phyloP scores from a whole-genome alignment of 78 protist species.

The Isochrysis galbana region DNA sequence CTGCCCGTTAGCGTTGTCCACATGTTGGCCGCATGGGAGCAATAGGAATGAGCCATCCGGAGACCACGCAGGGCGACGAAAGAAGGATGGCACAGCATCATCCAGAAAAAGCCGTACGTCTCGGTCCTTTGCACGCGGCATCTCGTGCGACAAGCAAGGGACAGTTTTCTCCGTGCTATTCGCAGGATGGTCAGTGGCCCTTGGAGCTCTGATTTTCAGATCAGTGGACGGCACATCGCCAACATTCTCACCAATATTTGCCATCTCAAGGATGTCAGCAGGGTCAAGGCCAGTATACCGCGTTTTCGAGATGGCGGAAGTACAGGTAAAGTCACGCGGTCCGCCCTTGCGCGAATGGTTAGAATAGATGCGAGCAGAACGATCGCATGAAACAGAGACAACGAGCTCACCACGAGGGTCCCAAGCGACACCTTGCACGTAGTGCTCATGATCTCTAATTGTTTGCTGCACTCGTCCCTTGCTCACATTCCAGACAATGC shows the following conservation, averaged over 20 bases:
- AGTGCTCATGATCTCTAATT: constrained; percentile 51
- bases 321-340: not conserved
- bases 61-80: constrained; percentile 36
- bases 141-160: not conserved
- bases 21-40: constrained; percentile 19
- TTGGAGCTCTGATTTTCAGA: not conserved
- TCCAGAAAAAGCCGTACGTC: constrained; percentile 4
- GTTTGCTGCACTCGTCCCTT: constrained; percentile 8
- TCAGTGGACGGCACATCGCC: not conserved
- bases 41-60: constrained; percentile 29
- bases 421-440: constrained; percentile 69
- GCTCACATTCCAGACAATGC: constrained; percentile 21
- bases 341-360: not conserved
- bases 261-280: not conserved
- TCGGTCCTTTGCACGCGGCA: not conserved
- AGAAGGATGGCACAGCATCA: not conserved
- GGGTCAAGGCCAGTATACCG: not conserved
- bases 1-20: not conserved
- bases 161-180: not conserved
- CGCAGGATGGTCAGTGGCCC: not conserved
- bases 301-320: not conserved
- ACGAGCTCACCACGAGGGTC: constrained; percentile 42
- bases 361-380: constrained; percentile 35
- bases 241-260: not conserved
- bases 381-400: constrained; percentile 50